Evolutionary conservation across 2,329 filamentous ascomycete genomes (phyloP).

Genomic region (Aspergillus alliaceus): DNA sequence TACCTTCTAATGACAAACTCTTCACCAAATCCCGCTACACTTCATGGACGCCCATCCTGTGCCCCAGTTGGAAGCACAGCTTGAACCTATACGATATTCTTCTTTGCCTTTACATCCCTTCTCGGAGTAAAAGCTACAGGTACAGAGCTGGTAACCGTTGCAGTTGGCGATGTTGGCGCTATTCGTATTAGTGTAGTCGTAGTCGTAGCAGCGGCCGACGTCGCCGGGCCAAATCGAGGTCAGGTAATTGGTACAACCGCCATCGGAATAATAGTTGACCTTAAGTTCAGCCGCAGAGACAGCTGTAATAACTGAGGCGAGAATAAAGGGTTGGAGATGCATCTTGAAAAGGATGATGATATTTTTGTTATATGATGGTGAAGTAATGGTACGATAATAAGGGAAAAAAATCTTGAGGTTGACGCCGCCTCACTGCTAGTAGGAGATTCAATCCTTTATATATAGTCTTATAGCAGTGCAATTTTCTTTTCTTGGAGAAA

Average conservation of each 20-base stretch:
- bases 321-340: background rate
- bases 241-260: conserved; percentile 5
- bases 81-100: too few relatives aligned
- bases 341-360: too few relatives aligned
- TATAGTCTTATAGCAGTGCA: too few relatives aligned
- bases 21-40: too few relatives aligned
- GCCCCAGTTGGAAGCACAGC: conserved; percentile 4
- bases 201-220: background rate
- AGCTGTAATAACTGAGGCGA: background rate
- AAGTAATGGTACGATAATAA: too few relatives aligned
- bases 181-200: background rate
- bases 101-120: background rate
- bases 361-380: too few relatives aligned
- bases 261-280: conserved; percentile 7
- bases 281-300: background rate
- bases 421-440: too few relatives aligned
- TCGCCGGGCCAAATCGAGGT: background rate
- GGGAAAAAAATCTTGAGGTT: too few relatives aligned
- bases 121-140: conserved; percentile 1
- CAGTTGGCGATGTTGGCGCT: conserved; percentile 5
- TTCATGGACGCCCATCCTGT: background rate
- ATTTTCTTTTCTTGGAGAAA: too few relatives aligned
- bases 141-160: background rate
- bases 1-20: too few relatives aligned
- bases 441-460: too few relatives aligned